phyloP scores from a whole-genome alignment of 2,329 filamentous ascomycete species.

The Curvularia lunata region DNA sequence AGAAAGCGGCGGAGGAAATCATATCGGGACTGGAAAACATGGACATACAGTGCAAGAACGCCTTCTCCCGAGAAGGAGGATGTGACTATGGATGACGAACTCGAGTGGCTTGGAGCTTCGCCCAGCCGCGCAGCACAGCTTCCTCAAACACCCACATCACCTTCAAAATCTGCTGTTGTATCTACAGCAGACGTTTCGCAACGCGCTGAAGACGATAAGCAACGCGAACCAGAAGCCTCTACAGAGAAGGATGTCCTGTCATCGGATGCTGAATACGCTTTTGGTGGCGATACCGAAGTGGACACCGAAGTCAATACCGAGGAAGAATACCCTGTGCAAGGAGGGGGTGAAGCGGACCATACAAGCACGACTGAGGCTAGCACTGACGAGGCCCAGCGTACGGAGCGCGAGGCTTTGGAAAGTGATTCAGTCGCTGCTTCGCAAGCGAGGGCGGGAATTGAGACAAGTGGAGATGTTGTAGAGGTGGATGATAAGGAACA shows the following conservation, averaged over 20 bases:
- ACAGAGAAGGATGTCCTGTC: background rate
- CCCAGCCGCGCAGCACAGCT: conserved; percentile 34
- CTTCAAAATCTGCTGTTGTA: conserved; percentile 12
- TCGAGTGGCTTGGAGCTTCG: conserved; percentile 24
- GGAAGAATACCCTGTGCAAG: conserved; percentile 19
- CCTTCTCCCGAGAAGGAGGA: conserved; percentile 69
- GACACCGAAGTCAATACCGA: conserved; percentile 34
- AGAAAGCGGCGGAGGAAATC: conserved; percentile 76
- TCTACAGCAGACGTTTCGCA: conserved; percentile 10
- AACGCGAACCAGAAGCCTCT: background rate
- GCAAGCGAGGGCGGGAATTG: background rate
- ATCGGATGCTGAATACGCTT: conserved; percentile 56
- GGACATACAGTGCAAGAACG: conserved; percentile 76
- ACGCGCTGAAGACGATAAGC: background rate
- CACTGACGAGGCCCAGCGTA: conserved; percentile 3
- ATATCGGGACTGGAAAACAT: conserved; percentile 69
- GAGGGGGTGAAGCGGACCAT: conserved; percentile 13
- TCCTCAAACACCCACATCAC: conserved; percentile 38
- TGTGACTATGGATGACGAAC: conserved; percentile 25
- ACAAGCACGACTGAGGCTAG: conserved; percentile 17
- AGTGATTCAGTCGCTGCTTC: background rate
- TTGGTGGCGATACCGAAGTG: conserved; percentile 39
- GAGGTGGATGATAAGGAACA: conserved; percentile 1
- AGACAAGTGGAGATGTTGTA: conserved; percentile 5
- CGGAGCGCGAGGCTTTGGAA: background rate